phyloP scores from a whole-genome alignment of 1,284 basidiomycete species.

The Inonotus hispidus region DNA sequence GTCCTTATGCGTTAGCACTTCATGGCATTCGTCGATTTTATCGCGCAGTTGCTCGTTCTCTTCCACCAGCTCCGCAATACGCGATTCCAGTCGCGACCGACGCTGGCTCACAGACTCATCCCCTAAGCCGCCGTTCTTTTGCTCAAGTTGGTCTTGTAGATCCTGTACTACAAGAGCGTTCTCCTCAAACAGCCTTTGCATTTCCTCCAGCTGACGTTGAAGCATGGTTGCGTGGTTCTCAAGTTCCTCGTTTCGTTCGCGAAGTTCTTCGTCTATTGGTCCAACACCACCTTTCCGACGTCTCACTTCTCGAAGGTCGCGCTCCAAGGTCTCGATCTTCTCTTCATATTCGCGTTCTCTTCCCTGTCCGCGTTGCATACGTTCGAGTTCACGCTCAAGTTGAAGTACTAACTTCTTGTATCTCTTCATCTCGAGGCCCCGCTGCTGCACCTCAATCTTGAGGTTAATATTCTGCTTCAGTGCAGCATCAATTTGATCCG shows the following conservation, averaged over 20 bases:
- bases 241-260: conserved; percentile 58
- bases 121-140: conserved; percentile 29
- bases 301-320: conserved; percentile 59
- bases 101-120: background rate
- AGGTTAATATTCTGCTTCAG: conserved; percentile 92
- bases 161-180: conserved; percentile 71
- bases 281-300: conserved; percentile 33
- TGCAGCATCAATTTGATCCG: conserved; percentile 87
- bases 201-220: conserved; percentile 62
- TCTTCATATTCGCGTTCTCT: conserved; percentile 64
- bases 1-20: conserved; percentile 48
- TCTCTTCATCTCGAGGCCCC: conserved; percentile 90
- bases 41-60: conserved; percentile 59
- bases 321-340: conserved; percentile 61
- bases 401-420: conserved; percentile 85
- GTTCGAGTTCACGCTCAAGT: conserved; percentile 74
- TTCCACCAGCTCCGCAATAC: conserved; percentile 54
- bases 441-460: conserved; percentile 89
- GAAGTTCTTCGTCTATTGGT: conserved; percentile 41
- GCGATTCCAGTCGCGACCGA: conserved; percentile 33
- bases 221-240: conserved; percentile 32
- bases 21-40: conserved; percentile 55
- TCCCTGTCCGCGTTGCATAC: conserved; percentile 49
- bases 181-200: conserved; percentile 64
- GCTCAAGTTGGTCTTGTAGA: conserved; percentile 57